Evolutionary conservation across 192 early-diverging fungal species (phyloP), one percentile per base, ranked within the genome.

Genomic region (Backusella mclennaniae): DNA sequence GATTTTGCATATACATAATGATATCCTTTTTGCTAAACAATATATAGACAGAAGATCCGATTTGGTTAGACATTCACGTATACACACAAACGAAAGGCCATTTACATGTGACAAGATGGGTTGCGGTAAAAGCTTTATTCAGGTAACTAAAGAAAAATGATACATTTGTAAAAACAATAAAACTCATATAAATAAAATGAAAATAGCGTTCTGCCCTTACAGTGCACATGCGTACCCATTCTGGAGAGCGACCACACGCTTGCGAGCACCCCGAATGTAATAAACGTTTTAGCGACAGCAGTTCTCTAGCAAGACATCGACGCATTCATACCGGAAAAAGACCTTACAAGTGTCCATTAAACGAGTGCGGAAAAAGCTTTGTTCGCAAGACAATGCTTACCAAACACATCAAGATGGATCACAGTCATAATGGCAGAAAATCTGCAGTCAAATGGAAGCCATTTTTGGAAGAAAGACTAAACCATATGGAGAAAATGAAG

Each of bases 101-200:
- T 95, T 90, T 78, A 76, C 80, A 44, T 95, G 93, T 76, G 73
- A 53, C 23, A 85, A 89, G 71, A 66, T 74, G 29, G 87, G 81
- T 53, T 95, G 94, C 76, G 87, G 85, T 78, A 95, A 95, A 85
- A 84, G 90, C 36, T 95, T 95, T 74, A 93, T 95, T 78, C 92
- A 84, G 79, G 82, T 84, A 75, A n/a, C 2, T 35, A 26, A 49
- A 42, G 0, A 33, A 33, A 23, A 21, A 36, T 9, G 33, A 44
- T 21, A 15, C 19, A 36, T 8, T 23, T 23, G 21, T 4, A 21
- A 21, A 39, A 6, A 33, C 38, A 7, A 29, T 33, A 67, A 77
- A 94, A 12, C 56, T 63, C 12, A 63, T 11, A 29, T 12, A 63
- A 63, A 9, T 19, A 9, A 59, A 29, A 23, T 53, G 6, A n/a